Evolutionary conservation across 1,139 yeast species (phyloP).

Genomic region (Saccharomyces uvarum): DNA sequence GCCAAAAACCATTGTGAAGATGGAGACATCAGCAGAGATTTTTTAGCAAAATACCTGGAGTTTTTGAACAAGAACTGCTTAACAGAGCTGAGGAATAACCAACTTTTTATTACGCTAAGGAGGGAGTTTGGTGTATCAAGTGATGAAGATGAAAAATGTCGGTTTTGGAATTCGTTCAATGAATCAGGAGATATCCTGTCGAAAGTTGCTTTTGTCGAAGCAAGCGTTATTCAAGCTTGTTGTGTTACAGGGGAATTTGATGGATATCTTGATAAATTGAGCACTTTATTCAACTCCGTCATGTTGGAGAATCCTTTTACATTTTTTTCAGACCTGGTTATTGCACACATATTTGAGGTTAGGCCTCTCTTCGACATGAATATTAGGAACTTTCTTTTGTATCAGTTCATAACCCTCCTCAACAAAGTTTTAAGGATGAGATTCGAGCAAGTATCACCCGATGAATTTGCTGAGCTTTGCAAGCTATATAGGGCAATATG

Average conservation of each 20-base stretch:
- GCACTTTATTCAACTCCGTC: constrained; percentile 4
- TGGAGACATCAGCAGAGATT: constrained; percentile 3
- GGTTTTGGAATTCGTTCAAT: constrained; percentile 18
- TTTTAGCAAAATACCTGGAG: constrained; percentile 10
- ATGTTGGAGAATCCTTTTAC: constrained; percentile 5
- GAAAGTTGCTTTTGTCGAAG: constrained; percentile 12
- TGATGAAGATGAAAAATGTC: constrained; percentile 24
- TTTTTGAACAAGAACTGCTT: constrained; percentile 19
- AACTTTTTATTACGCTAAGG: constrained; percentile 20
- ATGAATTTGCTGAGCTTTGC: constrained; percentile 16
- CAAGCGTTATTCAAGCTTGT: constrained; percentile 5
- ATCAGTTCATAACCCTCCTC: constrained; percentile 10
- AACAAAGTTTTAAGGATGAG: constrained; percentile 11
- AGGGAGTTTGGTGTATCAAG: constrained; percentile 25
- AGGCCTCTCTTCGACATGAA: constrained; percentile 2
- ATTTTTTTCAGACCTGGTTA: constrained; percentile 5
- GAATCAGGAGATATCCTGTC: constrained; percentile 4
- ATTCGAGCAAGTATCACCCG: constrained; percentile 13
- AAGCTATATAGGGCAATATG: constrained; percentile 13
- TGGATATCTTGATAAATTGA: constrained; percentile 4
- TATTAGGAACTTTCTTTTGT: constrained; percentile 4
- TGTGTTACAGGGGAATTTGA: background rate
- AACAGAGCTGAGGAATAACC: constrained; percentile 18
- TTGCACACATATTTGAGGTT: constrained; percentile 1
- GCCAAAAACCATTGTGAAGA: constrained; percentile 9